Conservation (phyloP, 768 basidiomycete species). For the Goffeauzyma gilvescens region DNA sequence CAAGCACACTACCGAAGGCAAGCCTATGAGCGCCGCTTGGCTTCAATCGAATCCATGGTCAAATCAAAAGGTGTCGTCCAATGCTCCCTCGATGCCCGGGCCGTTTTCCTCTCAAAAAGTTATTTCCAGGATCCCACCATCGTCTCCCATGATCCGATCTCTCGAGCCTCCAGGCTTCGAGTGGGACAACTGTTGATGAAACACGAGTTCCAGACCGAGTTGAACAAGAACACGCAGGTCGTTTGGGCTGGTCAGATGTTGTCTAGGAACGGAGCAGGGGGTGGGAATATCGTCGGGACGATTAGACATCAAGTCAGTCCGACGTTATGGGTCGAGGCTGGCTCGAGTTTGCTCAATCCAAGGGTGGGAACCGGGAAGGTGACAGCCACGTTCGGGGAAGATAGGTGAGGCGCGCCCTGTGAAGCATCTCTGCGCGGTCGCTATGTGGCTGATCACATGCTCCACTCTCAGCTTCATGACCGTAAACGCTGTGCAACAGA, state of each 20-base stretch:
- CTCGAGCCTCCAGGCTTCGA: constrained; percentile 15
- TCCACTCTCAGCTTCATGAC: constrained; percentile 15
- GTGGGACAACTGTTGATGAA: constrained; percentile 29
- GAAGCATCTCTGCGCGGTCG: not conserved
- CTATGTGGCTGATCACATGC: not conserved
- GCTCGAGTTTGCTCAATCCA: constrained; percentile 21
- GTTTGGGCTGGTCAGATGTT: constrained; percentile 29
- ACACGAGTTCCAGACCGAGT: constrained; percentile 33
- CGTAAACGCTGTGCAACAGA: constrained; percentile 24
- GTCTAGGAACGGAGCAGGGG: constrained; percentile 27
- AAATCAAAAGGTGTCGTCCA: constrained; percentile 26
- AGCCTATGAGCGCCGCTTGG: constrained; percentile 19
- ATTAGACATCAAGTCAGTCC: constrained; percentile 61
- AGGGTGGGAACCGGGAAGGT: constrained; percentile 20
- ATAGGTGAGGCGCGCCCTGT: constrained; percentile 16
- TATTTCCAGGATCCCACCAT: constrained; percentile 19
- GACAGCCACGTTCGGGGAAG: constrained; percentile 24
- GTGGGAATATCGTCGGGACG: constrained; percentile 45
- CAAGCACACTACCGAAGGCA: constrained; percentile 21
- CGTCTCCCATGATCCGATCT: constrained; percentile 16
- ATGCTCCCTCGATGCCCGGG: constrained; percentile 25
- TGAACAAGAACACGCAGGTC: constrained; percentile 23
- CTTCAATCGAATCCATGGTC: constrained; percentile 25
- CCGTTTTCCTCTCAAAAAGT: constrained; percentile 21
- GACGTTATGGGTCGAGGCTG: constrained; percentile 35